A percentile compares a stretch with the other conserved stretches of the same genome.
Conservation (phyloP, 495 filamentous ascomycete species). For the Penicillium herquei region DNA sequence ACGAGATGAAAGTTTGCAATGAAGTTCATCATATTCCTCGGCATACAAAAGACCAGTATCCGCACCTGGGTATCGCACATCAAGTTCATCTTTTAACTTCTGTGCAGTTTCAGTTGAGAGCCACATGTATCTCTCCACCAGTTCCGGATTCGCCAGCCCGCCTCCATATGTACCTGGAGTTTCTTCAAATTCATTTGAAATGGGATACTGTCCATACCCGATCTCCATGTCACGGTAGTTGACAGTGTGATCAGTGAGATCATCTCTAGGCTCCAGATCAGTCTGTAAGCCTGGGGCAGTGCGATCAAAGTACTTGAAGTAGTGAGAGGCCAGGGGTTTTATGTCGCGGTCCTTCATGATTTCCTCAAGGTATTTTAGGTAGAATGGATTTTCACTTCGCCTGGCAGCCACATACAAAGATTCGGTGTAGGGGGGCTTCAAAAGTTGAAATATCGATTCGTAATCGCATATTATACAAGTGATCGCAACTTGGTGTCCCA, state of each 20-base stretch:
- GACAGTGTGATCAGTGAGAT: slow-evolving; percentile 6
- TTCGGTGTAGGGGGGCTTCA: slow-evolving; percentile 15
- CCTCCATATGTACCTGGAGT: slow-evolving; percentile 14
- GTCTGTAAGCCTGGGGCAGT: slow-evolving; percentile 14
- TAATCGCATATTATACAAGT: slow-evolving; percentile 17
- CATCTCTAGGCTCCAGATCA: slow-evolving; percentile 19
- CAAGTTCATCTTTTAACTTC: slow-evolving; percentile 15
- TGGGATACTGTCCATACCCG: slow-evolving; percentile 7
- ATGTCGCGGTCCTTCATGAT: slow-evolving; percentile 10
- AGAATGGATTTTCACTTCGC: slow-evolving; percentile 14
- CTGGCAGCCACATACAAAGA: slow-evolving; percentile 17
- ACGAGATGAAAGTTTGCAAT: slow-evolving; percentile 6
- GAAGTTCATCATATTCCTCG: slow-evolving; percentile 13
- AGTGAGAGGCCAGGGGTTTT: slow-evolving; percentile 4
- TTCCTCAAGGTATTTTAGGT: slow-evolving; percentile 19
- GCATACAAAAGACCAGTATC: slow-evolving; percentile 16
- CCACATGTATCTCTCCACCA: slow-evolving; percentile 20
- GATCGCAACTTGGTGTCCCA: slow-evolving; percentile 18
- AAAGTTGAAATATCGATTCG: slow-evolving; percentile 5
- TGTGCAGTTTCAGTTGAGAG: slow-evolving; percentile 18
- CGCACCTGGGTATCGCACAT: slow-evolving; percentile 3
- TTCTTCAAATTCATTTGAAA: slow-evolving; percentile 7
- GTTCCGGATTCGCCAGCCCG: slow-evolving; percentile 3
- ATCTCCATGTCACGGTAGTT: slow-evolving; percentile 9
- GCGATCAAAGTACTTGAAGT: slow-evolving; percentile 10